Conservation (phyloP, 208 protist genomes). For the Trypanosoma lewisi region DNA sequence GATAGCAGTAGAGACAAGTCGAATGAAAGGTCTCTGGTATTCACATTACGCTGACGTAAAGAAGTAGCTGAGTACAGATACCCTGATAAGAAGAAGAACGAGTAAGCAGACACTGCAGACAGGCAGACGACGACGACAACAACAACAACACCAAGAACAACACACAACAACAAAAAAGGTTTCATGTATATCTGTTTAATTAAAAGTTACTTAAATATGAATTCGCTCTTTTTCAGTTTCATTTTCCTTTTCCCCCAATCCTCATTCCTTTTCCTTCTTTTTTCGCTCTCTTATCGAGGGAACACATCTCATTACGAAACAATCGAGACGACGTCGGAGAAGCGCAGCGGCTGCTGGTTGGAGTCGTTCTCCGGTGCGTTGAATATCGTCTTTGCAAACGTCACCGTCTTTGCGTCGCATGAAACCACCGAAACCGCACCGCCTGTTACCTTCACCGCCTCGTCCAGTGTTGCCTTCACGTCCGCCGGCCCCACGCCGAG, state of each 20-base stretch:
- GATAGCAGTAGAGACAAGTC: not conserved
- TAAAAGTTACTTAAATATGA: not conserved
- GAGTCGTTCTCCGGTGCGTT: constrained; percentile 66
- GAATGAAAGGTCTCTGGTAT: too few relatives aligned
- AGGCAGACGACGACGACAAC: constrained; percentile 5
- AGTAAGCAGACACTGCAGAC: too few relatives aligned
- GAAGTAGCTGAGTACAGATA: too few relatives aligned
- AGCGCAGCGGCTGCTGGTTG: constrained; percentile 60
- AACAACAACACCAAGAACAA: not conserved
- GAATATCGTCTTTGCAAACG: constrained; percentile 65
- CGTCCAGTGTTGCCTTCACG: constrained; percentile 50
- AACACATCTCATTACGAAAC: constrained; percentile 18
- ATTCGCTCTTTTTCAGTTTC: not conserved
- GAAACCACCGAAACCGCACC: constrained; percentile 42
- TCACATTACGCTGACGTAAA: too few relatives aligned
- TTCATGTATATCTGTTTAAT: not conserved
- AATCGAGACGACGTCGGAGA: constrained; percentile 53
- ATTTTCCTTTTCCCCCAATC: not conserved
- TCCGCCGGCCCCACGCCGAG: constrained; percentile 51
- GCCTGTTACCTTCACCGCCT: constrained; percentile 47
- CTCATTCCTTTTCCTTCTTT: constrained; percentile 6
- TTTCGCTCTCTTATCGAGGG: constrained; percentile 9
- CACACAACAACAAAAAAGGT: not conserved
- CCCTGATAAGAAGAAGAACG: too few relatives aligned
- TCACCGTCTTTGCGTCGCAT: constrained; percentile 41